phyloP scores from a whole-genome alignment of 305 asterid genomes.

The Fraxinus latifolia region DNA sequence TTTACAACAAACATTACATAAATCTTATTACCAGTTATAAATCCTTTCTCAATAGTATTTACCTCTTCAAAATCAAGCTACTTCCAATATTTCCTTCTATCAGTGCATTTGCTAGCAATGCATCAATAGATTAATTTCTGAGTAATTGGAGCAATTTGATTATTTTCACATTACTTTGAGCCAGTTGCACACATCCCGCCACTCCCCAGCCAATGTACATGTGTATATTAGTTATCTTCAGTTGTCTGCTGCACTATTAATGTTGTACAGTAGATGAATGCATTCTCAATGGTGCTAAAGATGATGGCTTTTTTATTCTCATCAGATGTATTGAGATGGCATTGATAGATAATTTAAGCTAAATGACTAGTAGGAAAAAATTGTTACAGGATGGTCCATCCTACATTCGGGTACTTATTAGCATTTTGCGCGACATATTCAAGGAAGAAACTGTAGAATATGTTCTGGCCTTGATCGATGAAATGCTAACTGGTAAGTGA shows the following conservation, averaged over 20 bases:
- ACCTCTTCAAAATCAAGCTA: neutral
- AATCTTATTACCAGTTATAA: neutral
- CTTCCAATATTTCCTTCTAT: neutral
- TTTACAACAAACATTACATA: neutral
- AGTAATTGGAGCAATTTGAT: neutral
- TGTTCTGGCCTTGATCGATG: conserved; percentile 80
- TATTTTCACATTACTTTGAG: neutral
- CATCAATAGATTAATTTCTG: neutral
- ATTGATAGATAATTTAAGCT: conserved; percentile 4
- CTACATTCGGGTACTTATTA: conserved; percentile 62
- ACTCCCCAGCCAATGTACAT: neutral
- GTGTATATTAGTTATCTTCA: conserved; percentile 5
- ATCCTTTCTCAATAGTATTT: neutral
- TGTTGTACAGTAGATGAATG: neutral
- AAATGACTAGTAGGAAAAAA: conserved; percentile 5
- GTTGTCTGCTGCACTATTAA: conserved; percentile 18
- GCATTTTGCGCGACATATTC: conserved; percentile 77
- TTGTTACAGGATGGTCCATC: conserved; percentile 84
- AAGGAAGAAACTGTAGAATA: conserved; percentile 93
- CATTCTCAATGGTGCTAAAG: neutral
- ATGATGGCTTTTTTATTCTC: neutral
- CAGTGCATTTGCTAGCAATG: neutral
- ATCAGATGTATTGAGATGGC: neutral
- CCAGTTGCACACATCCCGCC: neutral
- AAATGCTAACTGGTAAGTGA: conserved; percentile 70